A percentile compares a stretch with the other conserved stretches of the same genome.
phyloP scores from a whole-genome alignment of 129 eudicot species.

The Centaurea solstitialis region DNA sequence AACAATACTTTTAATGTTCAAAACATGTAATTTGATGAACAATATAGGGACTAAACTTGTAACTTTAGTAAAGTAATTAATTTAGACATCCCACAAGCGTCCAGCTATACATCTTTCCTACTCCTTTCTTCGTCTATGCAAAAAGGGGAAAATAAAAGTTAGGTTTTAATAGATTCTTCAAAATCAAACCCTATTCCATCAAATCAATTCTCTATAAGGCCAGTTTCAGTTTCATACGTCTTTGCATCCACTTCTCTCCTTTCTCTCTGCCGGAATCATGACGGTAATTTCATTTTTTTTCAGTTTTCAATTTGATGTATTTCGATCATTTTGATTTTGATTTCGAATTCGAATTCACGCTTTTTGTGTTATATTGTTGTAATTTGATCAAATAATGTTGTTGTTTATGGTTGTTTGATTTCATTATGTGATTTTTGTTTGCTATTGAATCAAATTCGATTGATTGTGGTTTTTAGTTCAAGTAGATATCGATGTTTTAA shows the following conservation, averaged over 20 bases:
- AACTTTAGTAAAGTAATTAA: not conserved
- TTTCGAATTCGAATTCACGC: not conserved
- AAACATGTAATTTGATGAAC: not conserved
- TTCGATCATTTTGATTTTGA: not conserved
- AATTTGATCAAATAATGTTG: not conserved
- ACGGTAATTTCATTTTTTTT: constrained; percentile 29
- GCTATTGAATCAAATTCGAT: not conserved
- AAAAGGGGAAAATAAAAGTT: constrained; percentile 24
- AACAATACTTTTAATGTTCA: too few species aligned
- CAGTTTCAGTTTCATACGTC: not conserved
- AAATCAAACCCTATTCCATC: constrained; percentile 11
- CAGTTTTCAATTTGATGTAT: not conserved
- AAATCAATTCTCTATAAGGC: constrained; percentile 15
- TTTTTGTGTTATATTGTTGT: not conserved
- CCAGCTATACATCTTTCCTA: constrained; percentile 31
- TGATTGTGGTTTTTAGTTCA: not conserved
- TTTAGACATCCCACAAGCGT: constrained; percentile 41
- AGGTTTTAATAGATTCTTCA: constrained; percentile 29
- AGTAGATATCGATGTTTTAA: not conserved
- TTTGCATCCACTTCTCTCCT: not conserved
- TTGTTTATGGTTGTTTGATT: not conserved
- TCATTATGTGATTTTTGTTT: not conserved
- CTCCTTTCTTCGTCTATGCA: constrained; percentile 25
- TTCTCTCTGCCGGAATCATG: constrained; percentile 16
- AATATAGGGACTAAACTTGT: not conserved